phyloP scores from a whole-genome alignment of 2,329 filamentous ascomycete genomes.

The Fusarium sp. region DNA sequence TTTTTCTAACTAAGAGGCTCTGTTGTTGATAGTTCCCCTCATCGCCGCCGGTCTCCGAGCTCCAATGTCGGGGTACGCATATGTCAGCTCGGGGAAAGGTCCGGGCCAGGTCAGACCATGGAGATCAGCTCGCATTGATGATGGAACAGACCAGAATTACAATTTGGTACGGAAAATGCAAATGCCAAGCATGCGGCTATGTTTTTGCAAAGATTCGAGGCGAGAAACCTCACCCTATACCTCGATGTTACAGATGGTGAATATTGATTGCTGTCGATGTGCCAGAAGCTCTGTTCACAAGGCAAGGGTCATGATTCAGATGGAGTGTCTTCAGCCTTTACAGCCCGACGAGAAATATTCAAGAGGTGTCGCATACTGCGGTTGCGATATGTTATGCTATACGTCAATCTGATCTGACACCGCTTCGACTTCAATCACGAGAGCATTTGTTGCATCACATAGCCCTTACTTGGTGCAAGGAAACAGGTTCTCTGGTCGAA shows the following conservation, averaged over 20 bases:
- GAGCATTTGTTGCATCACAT: slow-evolving; percentile 14
- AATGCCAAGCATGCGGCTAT: neutral
- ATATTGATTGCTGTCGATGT: slow-evolving; percentile 4
- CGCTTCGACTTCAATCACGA: slow-evolving; percentile 4
- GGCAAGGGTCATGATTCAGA: slow-evolving; percentile 21
- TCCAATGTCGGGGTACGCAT: slow-evolving; percentile 39
- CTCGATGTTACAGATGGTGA: neutral
- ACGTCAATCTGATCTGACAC: slow-evolving; percentile 25
- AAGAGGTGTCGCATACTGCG: slow-evolving; percentile 9
- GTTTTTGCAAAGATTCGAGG: neutral
- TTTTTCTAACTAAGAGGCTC: neutral
- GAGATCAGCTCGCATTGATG: slow-evolving; percentile 9
- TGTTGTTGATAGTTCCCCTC: slow-evolving; percentile 25
- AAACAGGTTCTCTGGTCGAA: slow-evolving; percentile 7
- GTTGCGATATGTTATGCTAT: neutral
- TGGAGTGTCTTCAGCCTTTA: neutral
- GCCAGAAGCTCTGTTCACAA: slow-evolving; percentile 13
- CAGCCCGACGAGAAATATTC: neutral
- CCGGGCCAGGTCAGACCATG: slow-evolving; percentile 28
- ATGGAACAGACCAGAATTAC: slow-evolving; percentile 30
- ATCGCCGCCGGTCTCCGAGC: slow-evolving; percentile 45
- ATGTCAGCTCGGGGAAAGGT: slow-evolving; percentile 41
- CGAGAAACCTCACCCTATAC: slow-evolving; percentile 8
- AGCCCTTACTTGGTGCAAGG: neutral
- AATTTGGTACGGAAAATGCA: neutral